Percentiles rank a stretch among this genome's conserved stretches.
Evolutionary conservation across 345 rosid species (phyloP).

Genomic region (Diplotaxis tenuifolia): DNA sequence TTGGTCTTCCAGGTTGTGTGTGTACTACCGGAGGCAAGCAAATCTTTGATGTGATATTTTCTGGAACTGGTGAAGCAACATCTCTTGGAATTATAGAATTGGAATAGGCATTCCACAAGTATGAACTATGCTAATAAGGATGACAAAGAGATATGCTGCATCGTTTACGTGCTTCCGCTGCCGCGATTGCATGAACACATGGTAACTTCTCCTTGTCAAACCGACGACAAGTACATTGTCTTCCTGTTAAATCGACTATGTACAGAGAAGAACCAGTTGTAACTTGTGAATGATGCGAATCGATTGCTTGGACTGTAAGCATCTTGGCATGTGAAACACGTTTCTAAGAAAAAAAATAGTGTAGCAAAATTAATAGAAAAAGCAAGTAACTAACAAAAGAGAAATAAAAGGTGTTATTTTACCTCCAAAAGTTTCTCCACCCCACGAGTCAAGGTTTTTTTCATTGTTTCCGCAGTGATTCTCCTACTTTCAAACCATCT

Average conservation of each 20-base stretch:
- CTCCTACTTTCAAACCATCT: background rate
- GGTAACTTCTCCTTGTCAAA: background rate
- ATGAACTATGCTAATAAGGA: background rate
- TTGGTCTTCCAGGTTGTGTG: no score
- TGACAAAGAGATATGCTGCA: background rate
- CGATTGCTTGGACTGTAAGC: background rate
- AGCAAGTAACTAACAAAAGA: background rate
- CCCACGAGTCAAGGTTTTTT: background rate
- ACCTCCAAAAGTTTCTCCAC: background rate
- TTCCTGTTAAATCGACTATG: background rate
- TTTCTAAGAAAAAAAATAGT: background rate
- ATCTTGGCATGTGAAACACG: background rate
- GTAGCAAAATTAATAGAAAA: background rate
- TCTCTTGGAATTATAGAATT: background rate
- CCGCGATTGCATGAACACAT: background rate
- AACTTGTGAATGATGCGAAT: background rate
- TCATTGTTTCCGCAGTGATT: background rate
- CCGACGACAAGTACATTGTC: background rate
- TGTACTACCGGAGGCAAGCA: no score
- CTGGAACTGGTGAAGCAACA: background rate
- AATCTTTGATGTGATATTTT: no score
- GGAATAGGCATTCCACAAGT: background rate
- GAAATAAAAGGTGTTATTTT: background rate
- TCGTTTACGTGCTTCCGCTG: background rate
- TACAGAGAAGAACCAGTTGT: background rate